phyloP scores from a whole-genome alignment of 1,284 basidiomycete species.

The Ustilago trichophora region DNA sequence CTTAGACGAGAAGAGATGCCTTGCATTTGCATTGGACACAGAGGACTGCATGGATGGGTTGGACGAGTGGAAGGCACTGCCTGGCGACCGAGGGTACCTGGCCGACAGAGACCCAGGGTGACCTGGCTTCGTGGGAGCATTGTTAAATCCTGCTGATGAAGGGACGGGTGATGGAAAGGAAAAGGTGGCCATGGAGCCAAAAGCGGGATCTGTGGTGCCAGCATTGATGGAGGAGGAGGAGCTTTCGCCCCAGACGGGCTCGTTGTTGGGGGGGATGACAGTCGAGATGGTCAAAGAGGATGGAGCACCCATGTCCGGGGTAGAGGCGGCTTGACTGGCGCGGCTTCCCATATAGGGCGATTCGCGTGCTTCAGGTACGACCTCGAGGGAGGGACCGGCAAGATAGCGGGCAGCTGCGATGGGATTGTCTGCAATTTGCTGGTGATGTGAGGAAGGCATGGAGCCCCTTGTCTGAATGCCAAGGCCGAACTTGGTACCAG shows the following conservation, averaged over 20 bases:
- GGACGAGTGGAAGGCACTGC: slow-evolving; percentile 24
- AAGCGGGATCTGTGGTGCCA: neutral
- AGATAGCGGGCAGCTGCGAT: slow-evolving; percentile 11
- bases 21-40: slow-evolving; percentile 14
- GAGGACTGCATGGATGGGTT: slow-evolving; percentile 34
- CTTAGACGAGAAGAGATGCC: slow-evolving; percentile 4
- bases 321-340: slow-evolving; percentile 14
- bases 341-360: slow-evolving; percentile 29
- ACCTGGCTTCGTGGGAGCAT: neutral
- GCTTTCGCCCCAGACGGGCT: slow-evolving; percentile 44
- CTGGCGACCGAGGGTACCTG: slow-evolving; percentile 11
- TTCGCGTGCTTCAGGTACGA: slow-evolving; percentile 31
- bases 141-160: slow-evolving; percentile 1
- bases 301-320: slow-evolving; percentile 6
- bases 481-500: slow-evolving; percentile 17
- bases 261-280: slow-evolving; percentile 13
- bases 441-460: neutral
- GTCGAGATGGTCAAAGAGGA: slow-evolving; percentile 25
- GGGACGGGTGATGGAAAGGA: slow-evolving; percentile 21
- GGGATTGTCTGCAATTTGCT: slow-evolving; percentile 1
- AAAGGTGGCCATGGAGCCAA: slow-evolving; percentile 25
- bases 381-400: slow-evolving; percentile 14
- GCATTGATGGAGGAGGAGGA: slow-evolving; percentile 1
- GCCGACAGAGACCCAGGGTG: slow-evolving; percentile 5
- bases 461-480: slow-evolving; percentile 20